Percentiles rank a stretch among this genome's conserved stretches.
Evolutionary conservation across 768 basidiomycete genomes (phyloP).

Genomic region (Boletus reticuloceps): DNA sequence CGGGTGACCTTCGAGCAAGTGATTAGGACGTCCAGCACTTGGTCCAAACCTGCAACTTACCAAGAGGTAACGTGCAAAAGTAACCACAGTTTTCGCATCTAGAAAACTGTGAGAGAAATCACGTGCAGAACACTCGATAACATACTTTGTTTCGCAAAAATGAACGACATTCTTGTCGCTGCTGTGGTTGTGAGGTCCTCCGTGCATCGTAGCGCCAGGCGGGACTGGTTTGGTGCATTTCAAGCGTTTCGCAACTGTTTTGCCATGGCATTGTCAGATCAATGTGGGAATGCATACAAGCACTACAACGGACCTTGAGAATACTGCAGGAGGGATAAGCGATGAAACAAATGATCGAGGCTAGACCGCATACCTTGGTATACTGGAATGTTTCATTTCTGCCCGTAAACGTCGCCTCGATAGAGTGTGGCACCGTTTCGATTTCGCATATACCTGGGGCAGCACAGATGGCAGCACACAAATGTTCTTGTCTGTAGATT

Average conservation of each 20-base stretch:
- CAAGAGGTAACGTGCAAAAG: constrained; percentile 54
- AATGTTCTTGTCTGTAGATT: constrained; percentile 46
- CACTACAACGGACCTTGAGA: constrained; percentile 43
- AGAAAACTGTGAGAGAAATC: neutral
- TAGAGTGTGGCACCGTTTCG: constrained; percentile 54
- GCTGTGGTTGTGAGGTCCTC: constrained; percentile 49
- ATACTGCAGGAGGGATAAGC: constrained; percentile 35
- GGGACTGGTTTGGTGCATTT: constrained; percentile 48
- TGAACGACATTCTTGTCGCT: constrained; percentile 45
- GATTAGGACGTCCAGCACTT: neutral
- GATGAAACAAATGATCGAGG: neutral
- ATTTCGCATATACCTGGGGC: constrained; percentile 55
- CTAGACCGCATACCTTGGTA: constrained; percentile 47
- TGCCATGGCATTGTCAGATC: neutral
- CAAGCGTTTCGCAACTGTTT: constrained; percentile 47
- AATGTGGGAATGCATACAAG: neutral
- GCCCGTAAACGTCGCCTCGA: constrained; percentile 61
- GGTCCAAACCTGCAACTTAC: constrained; percentile 29
- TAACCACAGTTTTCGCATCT: constrained; percentile 59
- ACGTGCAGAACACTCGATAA: neutral
- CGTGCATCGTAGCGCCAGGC: constrained; percentile 40
- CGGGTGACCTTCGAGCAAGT: constrained; percentile 43
- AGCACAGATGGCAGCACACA: constrained; percentile 42
- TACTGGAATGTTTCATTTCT: constrained; percentile 60
- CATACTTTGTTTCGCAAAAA: constrained; percentile 50